These are phyloP conservation scores for Boletus sensibilis DNA, from an alignment of 768 basidiomycete genomes.

Conservation along the genomic window DNA sequence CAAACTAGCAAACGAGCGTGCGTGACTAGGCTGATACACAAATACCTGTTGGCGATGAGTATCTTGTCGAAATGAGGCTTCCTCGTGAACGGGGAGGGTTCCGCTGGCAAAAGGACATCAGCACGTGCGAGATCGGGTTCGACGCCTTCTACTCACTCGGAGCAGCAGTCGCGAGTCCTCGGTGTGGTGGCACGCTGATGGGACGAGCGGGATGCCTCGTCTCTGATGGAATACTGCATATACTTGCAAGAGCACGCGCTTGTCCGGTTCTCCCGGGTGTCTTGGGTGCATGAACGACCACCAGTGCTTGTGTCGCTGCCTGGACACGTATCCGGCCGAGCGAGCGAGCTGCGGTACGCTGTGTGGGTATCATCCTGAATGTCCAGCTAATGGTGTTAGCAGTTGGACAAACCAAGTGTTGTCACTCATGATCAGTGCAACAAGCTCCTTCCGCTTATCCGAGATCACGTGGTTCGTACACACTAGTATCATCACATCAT, in stretches of 20 bases:
- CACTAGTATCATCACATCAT: too few relatives aligned
- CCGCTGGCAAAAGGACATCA: conserved; percentile 1
- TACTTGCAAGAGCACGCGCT: conserved; percentile 2
- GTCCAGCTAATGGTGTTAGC: neutral
- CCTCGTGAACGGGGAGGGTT: conserved; percentile 9
- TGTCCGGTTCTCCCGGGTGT: conserved; percentile 9
- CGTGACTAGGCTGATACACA: neutral
- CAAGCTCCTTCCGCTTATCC: conserved; percentile 26
- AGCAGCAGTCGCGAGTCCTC: conserved; percentile 18
- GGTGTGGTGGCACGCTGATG: neutral
- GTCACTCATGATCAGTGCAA: too few relatives aligned
- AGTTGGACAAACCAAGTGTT: neutral
- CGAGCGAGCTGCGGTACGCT: conserved; percentile 27
- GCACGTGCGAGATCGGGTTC: neutral
- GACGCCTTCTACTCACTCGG: conserved; percentile 14
- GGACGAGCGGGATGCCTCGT: neutral
- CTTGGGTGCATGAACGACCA: conserved; percentile 5
- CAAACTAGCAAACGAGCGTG: neutral
- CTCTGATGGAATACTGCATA: neutral
- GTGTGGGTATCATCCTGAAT: conserved; percentile 31
- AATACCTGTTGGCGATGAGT: conserved; percentile 80
- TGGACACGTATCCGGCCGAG: conserved; percentile 21
- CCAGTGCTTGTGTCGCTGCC: conserved; percentile 7
- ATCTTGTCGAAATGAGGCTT: conserved; percentile 85
- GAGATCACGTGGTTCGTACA: conserved; percentile 18